Conservation (phyloP, 352 stramenopile species). For the Peronospora destructor region DNA sequence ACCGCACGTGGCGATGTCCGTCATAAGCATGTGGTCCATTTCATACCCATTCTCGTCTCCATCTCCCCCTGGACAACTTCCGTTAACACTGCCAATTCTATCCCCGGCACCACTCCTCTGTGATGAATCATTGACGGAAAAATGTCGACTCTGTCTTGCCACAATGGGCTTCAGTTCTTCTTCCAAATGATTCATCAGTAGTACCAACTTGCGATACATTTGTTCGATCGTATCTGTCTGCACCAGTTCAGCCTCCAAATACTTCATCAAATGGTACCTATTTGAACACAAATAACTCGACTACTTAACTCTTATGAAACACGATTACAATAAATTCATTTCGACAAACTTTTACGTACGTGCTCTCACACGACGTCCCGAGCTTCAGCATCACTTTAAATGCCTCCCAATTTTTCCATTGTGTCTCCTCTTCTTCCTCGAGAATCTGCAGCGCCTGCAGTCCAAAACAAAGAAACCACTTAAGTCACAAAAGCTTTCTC, state of each 20-base stretch:
- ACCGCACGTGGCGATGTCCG: slow-evolving; percentile 37
- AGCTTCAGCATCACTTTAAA: slow-evolving; percentile 55
- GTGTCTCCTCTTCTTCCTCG: slow-evolving; percentile 33
- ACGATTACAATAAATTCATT: background rate
- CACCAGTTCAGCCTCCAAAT: slow-evolving; percentile 45
- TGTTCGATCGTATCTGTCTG: slow-evolving; percentile 50
- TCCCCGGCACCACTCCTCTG: slow-evolving; percentile 7
- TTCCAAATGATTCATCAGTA: slow-evolving; percentile 52
- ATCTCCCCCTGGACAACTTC: slow-evolving; percentile 4
- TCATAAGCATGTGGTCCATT: slow-evolving; percentile 25
- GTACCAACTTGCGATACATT: slow-evolving; percentile 53
- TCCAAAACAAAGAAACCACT: background rate
- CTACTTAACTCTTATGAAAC: background rate
- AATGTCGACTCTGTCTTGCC: slow-evolving; percentile 27
- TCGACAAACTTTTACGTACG: slow-evolving; percentile 23
- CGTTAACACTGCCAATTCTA: slow-evolving; percentile 5
- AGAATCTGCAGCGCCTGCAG: slow-evolving; percentile 35
- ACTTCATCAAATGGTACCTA: slow-evolving; percentile 65
- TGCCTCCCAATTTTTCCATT: slow-evolving; percentile 46
- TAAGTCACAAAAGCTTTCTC: background rate
- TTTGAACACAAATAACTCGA: background rate
- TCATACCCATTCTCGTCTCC: slow-evolving; percentile 8
- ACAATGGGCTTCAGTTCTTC: slow-evolving; percentile 49
- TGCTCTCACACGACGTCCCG: slow-evolving; percentile 59
- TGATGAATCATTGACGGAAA: slow-evolving; percentile 21